These are phyloP conservation scores for Papiliotrema laurentii DNA, from an alignment of 1,284 basidiomycete species.

Conservation along the genomic window DNA sequence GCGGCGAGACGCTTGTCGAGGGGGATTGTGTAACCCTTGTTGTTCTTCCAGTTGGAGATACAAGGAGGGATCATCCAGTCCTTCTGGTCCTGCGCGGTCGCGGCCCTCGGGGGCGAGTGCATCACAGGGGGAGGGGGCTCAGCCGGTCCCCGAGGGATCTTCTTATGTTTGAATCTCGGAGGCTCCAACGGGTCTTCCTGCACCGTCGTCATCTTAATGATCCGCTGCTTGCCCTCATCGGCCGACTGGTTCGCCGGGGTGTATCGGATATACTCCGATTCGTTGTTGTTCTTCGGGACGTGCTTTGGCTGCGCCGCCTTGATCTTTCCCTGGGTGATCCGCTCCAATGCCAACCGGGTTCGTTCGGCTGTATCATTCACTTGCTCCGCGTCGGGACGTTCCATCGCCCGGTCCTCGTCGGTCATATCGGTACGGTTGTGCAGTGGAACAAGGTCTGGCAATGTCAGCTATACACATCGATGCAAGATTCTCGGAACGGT, in stretches of 20 bases:
- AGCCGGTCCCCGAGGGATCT: conserved; percentile 91
- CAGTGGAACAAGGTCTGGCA: conserved; percentile 81
- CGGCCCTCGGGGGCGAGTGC: conserved; percentile 90
- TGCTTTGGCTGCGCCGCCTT: conserved; percentile 82
- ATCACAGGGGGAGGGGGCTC: conserved; percentile 97
- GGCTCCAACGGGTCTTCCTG: conserved; percentile 97
- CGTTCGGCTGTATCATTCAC: conserved; percentile 83
- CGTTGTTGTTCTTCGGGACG: conserved; percentile 66
- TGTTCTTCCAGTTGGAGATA: conserved; percentile 99
- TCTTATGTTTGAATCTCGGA: conserved; percentile 96
- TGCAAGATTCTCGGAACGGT: background rate
- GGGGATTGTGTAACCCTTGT: conserved; percentile 99
- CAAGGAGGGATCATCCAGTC: conserved; percentile 99
- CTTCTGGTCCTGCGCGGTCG: conserved; percentile 94
- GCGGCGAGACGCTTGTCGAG: conserved; percentile 97
- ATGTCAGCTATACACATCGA: conserved; percentile 2
- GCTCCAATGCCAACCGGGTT: conserved; percentile 86
- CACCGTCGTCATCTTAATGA: conserved; percentile 98
- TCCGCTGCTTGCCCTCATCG: conserved; percentile 71
- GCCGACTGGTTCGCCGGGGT: conserved; percentile 64
- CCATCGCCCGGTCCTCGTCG: conserved; percentile 69
- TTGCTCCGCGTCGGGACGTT: conserved; percentile 86
- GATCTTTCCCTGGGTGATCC: conserved; percentile 90
- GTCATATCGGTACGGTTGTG: conserved; percentile 81
- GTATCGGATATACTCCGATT: conserved; percentile 85